phyloP scores from a whole-genome alignment of 129 eudicot species.

The Solidago caesia region DNA sequence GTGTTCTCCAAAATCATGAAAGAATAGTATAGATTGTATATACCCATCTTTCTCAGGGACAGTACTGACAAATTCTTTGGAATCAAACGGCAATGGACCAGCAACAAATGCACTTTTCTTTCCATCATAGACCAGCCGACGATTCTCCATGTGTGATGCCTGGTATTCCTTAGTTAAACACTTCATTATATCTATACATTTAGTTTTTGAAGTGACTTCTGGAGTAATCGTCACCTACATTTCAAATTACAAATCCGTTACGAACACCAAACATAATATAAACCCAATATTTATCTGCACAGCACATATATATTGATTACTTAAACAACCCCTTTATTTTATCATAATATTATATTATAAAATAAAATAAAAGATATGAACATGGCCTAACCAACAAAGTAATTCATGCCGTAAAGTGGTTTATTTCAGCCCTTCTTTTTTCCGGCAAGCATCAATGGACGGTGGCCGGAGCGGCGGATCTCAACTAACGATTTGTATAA shows the following conservation, averaged over 20 bases:
- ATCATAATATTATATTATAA: no score
- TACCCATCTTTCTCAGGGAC: conserved; percentile 37
- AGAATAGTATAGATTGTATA: background rate
- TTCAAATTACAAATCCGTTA: no score
- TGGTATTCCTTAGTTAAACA: conserved; percentile 31
- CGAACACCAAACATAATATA: background rate
- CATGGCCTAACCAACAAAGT: no score
- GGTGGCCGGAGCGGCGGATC: no score
- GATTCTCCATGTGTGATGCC: conserved; percentile 45
- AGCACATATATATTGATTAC: background rate
- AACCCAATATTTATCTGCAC: background rate
- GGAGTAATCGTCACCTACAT: conserved; percentile 69
- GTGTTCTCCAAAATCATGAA: background rate
- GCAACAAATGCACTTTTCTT: no score
- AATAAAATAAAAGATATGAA: no score
- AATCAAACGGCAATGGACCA: conserved; percentile 50
- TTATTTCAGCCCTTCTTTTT: no score
- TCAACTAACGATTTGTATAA: no score
- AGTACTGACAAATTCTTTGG: conserved; percentile 55
- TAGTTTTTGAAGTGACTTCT: conserved; percentile 53
- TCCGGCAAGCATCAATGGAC: no score
- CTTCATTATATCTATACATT: conserved; percentile 43
- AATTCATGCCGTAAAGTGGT: no score
- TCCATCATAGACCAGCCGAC: conserved; percentile 65
- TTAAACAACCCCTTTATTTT: no score